Conservation (phyloP, 208 protist species). For the Tritrichomonas musculus region DNA sequence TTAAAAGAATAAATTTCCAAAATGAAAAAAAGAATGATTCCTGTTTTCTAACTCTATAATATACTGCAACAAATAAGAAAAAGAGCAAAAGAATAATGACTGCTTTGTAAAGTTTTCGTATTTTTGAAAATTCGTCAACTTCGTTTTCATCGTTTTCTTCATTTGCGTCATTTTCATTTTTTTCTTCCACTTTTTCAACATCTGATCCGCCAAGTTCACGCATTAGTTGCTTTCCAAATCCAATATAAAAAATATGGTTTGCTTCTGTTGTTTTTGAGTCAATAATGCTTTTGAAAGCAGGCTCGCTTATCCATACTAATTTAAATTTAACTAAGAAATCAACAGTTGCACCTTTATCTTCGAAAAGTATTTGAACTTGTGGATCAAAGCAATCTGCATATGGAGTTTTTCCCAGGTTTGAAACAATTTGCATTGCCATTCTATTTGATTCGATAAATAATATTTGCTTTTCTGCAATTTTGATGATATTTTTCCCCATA, state of each 20-base stretch:
- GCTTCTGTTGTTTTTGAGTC: neutral
- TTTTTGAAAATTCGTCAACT: neutral
- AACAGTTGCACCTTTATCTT: neutral
- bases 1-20: too few species aligned
- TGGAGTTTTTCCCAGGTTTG: neutral
- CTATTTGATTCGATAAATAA: neutral
- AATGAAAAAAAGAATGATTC: too few species aligned
- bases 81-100: neutral
- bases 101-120: neutral
- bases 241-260: neutral
- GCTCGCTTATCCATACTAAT: neutral
- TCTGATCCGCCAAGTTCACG: neutral
- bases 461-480: neutral
- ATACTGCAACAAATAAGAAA: neutral
- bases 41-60: too few species aligned
- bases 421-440: neutral
- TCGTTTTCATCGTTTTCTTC: too few species aligned
- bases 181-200: neutral
- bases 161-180: neutral
- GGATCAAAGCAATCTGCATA: conserved; percentile 27
- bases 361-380: neutral
- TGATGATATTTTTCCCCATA: neutral
- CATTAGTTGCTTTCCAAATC: neutral
- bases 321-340: neutral
- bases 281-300: neutral